These are phyloP conservation scores for Mangifera indica DNA, from an alignment of 345 rosid genomes.

Conservation along the genomic window DNA sequence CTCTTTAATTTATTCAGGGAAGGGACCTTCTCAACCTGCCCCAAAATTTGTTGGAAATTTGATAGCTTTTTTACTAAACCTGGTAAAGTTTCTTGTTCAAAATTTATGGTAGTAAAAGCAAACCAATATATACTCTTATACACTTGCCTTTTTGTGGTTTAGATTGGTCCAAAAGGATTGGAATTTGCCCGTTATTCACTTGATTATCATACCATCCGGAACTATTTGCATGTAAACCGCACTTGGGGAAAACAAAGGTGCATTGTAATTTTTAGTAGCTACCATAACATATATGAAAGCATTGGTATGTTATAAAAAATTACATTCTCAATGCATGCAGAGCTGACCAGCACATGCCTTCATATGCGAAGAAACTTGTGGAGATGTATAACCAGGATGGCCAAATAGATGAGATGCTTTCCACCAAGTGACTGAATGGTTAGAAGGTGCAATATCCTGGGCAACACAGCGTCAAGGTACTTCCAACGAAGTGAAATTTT, in stretches of 20 bases:
- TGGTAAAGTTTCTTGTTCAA: conserved; percentile 47
- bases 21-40: conserved; percentile 89
- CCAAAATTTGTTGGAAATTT: conserved; percentile 78
- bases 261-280: not conserved
- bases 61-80: conserved; percentile 68
- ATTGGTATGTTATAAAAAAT: conserved; percentile 7
- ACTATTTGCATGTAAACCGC: conserved; percentile 73
- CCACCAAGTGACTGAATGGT: conserved; percentile 35
- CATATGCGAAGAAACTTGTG: conserved; percentile 77
- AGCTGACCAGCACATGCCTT: conserved; percentile 74
- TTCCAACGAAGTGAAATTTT: not conserved
- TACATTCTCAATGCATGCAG: conserved; percentile 38
- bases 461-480: too few relatives aligned
- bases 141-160: conserved; percentile 18
- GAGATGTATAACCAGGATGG: conserved; percentile 75
- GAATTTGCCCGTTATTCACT: conserved; percentile 96
- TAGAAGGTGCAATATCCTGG: not conserved
- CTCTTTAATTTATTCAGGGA: conserved; percentile 41
- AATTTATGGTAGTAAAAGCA: not conserved
- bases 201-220: conserved; percentile 95
- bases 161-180: conserved; percentile 95
- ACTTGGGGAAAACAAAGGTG: conserved; percentile 89
- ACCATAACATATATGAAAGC: not conserved
- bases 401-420: conserved; percentile 70
- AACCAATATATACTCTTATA: not conserved